Conservation (phyloP, 2,329 filamentous ascomycete species). For the Amauroascus verrucosus region DNA sequence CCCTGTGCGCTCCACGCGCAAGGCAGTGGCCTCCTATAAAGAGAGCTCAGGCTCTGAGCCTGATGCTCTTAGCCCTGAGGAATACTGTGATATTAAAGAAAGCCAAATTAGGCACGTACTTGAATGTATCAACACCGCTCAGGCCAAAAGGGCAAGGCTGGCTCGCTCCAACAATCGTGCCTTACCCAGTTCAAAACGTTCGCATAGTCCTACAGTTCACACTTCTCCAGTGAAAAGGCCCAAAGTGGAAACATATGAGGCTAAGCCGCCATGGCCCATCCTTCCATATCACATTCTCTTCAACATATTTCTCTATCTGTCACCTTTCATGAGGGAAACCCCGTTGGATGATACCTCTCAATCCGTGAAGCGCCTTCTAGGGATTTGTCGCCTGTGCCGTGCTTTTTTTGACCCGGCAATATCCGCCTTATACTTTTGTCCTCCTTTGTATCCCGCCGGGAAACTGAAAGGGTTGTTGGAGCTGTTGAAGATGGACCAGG, state of each 20-base stretch:
- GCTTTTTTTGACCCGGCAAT: constrained; percentile 62
- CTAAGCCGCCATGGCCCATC: constrained; percentile 47
- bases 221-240: background rate
- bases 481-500: constrained; percentile 47
- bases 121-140: background rate
- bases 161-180: background rate
- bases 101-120: background rate
- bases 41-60: background rate
- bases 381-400: constrained; percentile 52
- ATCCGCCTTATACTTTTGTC: constrained; percentile 59
- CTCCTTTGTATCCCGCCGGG: constrained; percentile 49
- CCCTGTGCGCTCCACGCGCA: constrained; percentile 7
- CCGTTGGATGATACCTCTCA: constrained; percentile 41
- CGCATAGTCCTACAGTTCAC: background rate
- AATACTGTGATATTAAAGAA: background rate
- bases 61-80: background rate
- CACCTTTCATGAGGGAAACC: constrained; percentile 28
- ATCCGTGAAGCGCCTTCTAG: constrained; percentile 50
- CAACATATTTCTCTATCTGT: constrained; percentile 59
- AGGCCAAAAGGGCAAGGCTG: background rate
- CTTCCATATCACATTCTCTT: constrained; percentile 60
- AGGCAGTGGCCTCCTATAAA: background rate
- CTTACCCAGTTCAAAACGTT: background rate
- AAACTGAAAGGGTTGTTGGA: constrained; percentile 41
- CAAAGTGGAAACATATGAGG: background rate